phyloP scores from a whole-genome alignment of 75 land plant genomes.

The Ceratopteris richardii region DNA sequence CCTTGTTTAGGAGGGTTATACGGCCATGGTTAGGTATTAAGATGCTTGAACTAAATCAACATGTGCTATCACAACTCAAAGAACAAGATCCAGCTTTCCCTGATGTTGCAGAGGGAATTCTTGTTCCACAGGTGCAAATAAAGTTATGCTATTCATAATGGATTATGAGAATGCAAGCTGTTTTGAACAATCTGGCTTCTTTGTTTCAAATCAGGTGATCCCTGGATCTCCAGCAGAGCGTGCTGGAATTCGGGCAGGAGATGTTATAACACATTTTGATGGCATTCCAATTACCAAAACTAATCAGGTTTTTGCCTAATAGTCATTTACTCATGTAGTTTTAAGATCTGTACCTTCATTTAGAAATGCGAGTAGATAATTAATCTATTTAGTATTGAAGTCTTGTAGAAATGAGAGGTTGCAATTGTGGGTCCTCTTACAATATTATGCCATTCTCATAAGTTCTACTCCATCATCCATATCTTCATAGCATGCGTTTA shows the following conservation, averaged over 20 bases:
- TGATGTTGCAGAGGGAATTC: conserved; percentile 54
- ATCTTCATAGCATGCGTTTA: no score
- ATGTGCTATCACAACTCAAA: conserved; percentile 64
- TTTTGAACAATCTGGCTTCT: background rate
- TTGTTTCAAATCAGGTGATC: conserved; percentile 43
- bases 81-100: conserved; percentile 74
- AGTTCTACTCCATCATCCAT: no score
- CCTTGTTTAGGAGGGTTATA: conserved; percentile 64
- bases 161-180: conserved; percentile 3
- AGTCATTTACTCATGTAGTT: no score
- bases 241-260: conserved; percentile 83
- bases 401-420: no score
- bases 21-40: conserved; percentile 95
- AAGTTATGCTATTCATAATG: no score
- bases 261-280: conserved; percentile 73
- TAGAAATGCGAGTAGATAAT: background rate
- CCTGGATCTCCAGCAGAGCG: conserved; percentile 86
- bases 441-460: no score
- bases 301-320: conserved; percentile 50
- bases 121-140: conserved; percentile 64
- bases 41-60: conserved; percentile 82
- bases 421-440: no score
- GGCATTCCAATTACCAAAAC: conserved; percentile 54
- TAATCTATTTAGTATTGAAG: background rate
- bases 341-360: background rate